Base-by-base conservation (phyloP, 2,329 filamentous ascomycete genomes). In the Metarhizium rileyi region DNA sequence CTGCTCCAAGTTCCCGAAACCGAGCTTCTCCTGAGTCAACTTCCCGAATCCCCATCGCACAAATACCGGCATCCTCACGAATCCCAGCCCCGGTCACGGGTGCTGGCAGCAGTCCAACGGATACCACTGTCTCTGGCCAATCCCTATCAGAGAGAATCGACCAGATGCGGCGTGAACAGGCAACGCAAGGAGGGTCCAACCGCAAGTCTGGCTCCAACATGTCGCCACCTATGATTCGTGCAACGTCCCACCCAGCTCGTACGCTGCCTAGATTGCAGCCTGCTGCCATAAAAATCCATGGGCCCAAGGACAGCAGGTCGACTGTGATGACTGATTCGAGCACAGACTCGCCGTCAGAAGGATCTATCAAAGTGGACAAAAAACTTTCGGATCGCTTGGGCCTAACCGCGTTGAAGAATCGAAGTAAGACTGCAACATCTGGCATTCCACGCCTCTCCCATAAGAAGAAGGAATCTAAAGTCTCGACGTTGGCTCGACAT, bases 401-500 rank as follows among this genome's bases (percentile, higher is more conserved):
- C 1, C 67, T 91, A 2, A 75, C 74, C 26, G 73, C 80, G 3
- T 68, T 87, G 50, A 91, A 90, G 61, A 67, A 66, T 20, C 67
- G 73, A 51, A 68, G 75, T 25, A 83, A 82, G 59, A 63, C 66
- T 1, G 72, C 71, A 3, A 68, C 74, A n/a, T 97, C 93, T 1
- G 77, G 91, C 40, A 97, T 98, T 52, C 90, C 90, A 26, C 82
- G 93, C 28, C 93, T 93, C 25, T 81, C 95, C 26, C 82, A 86
- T 46, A 87, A 83, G 62, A 83, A 78, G 57, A 84, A 82, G 56
- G 78, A 84, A 47, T 81, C 87, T 3, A 87, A 86, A 59, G 93
- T 98, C 2, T 94, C 90, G 8, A 90, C 84, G n/a, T 75, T 98
- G 46, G 89, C 93, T 18, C 88, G 88, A 58, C 93, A 97, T 64